Conservation (phyloP, 2,329 filamentous ascomycete species). For the Stenocarpella maydis region DNA sequence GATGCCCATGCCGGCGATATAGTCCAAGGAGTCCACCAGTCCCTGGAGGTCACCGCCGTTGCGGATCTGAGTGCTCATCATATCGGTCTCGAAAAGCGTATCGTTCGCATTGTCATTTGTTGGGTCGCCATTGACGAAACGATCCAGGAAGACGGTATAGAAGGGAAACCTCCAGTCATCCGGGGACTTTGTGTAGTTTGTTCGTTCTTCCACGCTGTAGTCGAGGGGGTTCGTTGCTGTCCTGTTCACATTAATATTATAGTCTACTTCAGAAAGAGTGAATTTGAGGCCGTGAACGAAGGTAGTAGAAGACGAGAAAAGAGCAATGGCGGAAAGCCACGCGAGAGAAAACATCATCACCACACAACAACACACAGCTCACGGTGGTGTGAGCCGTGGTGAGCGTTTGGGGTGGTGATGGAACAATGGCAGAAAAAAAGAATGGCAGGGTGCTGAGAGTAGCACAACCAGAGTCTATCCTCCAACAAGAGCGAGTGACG, state of each 20-base stretch:
- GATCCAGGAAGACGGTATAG: constrained; percentile 70
- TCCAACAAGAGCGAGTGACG: constrained; percentile 34
- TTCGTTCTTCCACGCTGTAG: constrained; percentile 63
- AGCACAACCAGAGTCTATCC: constrained; percentile 32
- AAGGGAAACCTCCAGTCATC: constrained; percentile 71
- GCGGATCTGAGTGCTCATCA: constrained; percentile 67
- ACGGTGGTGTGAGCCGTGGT: constrained; percentile 31
- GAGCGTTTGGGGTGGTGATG: constrained; percentile 23
- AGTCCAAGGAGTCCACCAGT: constrained; percentile 67
- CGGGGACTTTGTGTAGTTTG: constrained; percentile 61
- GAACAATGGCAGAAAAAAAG: constrained; percentile 29
- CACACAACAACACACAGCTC: constrained; percentile 36
- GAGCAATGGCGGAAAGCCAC: constrained; percentile 41
- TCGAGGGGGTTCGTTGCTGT: constrained; percentile 63
- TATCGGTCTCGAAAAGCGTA: constrained; percentile 68
- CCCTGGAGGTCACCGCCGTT: constrained; percentile 69
- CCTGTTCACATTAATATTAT: constrained; percentile 69
- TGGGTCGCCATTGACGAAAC: constrained; percentile 71
- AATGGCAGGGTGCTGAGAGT: constrained; percentile 31
- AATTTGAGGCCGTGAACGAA: constrained; percentile 44
- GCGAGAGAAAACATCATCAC: constrained; percentile 42
- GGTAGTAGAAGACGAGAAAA: constrained; percentile 36
- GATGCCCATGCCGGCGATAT: constrained; percentile 70
- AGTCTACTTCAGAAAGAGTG: constrained; percentile 49
- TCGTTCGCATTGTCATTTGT: constrained; percentile 70